Base-by-base conservation (phyloP, 495 filamentous ascomycete species). In the Penicillium longicatenatum region DNA sequence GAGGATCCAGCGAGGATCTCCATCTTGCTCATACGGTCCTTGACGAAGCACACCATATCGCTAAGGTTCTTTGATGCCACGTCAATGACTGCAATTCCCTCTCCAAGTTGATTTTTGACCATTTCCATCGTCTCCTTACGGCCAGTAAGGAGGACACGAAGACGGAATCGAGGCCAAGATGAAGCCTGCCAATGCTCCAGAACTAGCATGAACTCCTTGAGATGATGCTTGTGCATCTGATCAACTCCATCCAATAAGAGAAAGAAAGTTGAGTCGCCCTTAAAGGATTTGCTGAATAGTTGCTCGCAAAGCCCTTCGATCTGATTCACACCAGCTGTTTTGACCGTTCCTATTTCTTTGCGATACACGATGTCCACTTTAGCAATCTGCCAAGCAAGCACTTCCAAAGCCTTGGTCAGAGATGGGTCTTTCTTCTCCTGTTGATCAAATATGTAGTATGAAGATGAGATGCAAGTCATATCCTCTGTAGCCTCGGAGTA, bases 231-330 rank as follows among this genome's bases (percentile, higher is more conserved):
- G 14, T 54, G 30, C 9, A 58, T 22, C n/a, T 43, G 55, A 4
- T 65, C 59, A 20, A 59, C 19, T 3, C 55, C 55, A 43, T 65
- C 62, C 3, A 65, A n/a, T 14, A 62, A 29, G 14, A 65, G 29
- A 8, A 62, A 62, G 31, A 65, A 62, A 0, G 49, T 65, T 3
- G 62, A 62, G 45, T 65, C 62, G 37, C 43, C 51, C 29, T 57
- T 65, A n/a, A 62, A 57, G 0, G 62, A 59, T 17, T 62, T 65
- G 3, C 44, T 53, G n/a, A 62, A 65, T 9, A 65, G 55, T 4
- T 48, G 7, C 3, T 62, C 49, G 41, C 62, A 65, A 16, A 65
- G 35, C 14, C 3, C 12, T 0, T 12, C 17, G 6, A 65, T 48
- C 16, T 59, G 52, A 16, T 56, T 59, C 9, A 54, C 20, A 7